Conservation (phyloP, 805 yeast species). For the Saccharomyces mikatae region DNA sequence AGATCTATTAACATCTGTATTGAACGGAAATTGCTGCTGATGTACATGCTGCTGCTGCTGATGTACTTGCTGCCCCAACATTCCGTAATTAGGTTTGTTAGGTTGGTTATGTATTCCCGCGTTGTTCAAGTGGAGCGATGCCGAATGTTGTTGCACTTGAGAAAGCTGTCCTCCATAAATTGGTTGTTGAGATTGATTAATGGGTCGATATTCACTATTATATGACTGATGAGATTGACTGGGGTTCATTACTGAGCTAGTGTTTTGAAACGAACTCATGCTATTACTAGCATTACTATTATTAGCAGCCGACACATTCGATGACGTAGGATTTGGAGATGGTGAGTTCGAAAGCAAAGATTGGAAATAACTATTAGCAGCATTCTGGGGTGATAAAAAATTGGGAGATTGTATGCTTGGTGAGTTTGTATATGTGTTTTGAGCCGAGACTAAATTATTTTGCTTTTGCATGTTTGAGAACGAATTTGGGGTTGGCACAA, state of each 20-base stretch:
- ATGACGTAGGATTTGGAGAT: constrained; percentile 14
- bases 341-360: constrained; percentile 24
- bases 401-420: constrained; percentile 7
- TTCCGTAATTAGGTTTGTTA: not conserved
- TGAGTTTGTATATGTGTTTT: not conserved
- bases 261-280: not conserved
- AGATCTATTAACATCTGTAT: constrained; percentile 23
- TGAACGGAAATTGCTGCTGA: constrained; percentile 19
- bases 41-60: constrained; percentile 8
- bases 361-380: constrained; percentile 24
- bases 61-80: constrained; percentile 2
- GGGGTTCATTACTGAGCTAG: not conserved
- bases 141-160: not conserved
- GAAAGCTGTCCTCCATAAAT: not conserved
- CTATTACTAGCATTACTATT: not conserved
- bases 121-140: not conserved
- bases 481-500: not conserved
- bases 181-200: not conserved
- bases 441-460: not conserved
- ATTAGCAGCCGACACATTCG: not conserved
- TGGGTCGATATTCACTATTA: not conserved
- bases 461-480: not conserved
- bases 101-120: not conserved
- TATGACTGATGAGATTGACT: not conserved
- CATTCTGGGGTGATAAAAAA: constrained; percentile 19